phyloP scores from a whole-genome alignment of 78 protist species.

The Fonticula alba region DNA sequence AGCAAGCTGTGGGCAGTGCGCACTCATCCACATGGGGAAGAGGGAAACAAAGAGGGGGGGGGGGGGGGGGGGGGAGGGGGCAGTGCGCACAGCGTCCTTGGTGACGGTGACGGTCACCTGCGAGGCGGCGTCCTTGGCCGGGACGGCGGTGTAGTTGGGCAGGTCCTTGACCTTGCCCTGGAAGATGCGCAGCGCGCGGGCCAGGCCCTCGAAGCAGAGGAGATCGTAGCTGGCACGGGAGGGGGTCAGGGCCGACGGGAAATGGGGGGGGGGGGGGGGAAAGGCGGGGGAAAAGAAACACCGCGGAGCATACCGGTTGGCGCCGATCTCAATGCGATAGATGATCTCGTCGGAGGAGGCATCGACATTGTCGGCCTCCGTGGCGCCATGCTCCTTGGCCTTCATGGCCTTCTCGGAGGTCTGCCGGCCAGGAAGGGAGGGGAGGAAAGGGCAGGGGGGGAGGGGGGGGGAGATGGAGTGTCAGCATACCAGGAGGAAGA shows the following conservation, averaged over 20 bases:
- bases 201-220: slow-evolving; percentile 88
- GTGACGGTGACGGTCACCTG: too few species aligned
- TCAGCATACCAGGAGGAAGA: too few species aligned
- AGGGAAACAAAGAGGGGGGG: too few species aligned
- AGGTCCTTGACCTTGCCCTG: too few species aligned
- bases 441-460: too few species aligned
- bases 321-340: slow-evolving; percentile 92
- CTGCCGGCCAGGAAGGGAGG: background rate
- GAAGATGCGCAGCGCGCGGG: slow-evolving; percentile 65
- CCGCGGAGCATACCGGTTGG: slow-evolving; percentile 53
- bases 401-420: slow-evolving; percentile 28
- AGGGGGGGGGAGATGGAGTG: too few species aligned
- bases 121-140: too few species aligned
- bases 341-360: slow-evolving; percentile 35
- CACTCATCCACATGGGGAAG: background rate
- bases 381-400: slow-evolving; percentile 25
- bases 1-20: background rate
- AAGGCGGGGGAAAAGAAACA: too few species aligned
- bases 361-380: slow-evolving; percentile 25
- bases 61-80: background rate
- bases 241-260: too few species aligned
- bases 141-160: too few species aligned
- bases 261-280: too few species aligned
- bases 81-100: too few species aligned
- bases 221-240: slow-evolving; percentile 70